Conservation (phyloP, 805 yeast species). For the Candida palmyrensis region DNA sequence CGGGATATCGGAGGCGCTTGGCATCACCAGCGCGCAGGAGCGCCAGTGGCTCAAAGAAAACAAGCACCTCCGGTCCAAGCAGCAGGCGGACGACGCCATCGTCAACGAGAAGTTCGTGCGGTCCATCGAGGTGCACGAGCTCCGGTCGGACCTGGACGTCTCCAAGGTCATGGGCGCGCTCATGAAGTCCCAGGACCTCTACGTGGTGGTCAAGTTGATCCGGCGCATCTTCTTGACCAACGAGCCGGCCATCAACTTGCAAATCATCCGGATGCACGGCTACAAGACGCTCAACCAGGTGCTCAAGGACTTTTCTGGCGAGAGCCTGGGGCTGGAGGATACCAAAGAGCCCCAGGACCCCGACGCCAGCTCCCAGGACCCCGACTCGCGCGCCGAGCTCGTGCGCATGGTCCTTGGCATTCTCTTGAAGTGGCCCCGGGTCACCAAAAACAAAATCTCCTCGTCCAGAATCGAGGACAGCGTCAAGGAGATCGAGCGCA, state of each 20-base stretch:
- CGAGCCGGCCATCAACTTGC: conserved; percentile 46
- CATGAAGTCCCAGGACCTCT: conserved; percentile 66
- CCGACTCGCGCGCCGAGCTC: conserved; percentile 34
- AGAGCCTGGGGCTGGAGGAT: conserved; percentile 2
- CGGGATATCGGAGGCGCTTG: conserved; percentile 78
- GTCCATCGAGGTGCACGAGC: conserved; percentile 48
- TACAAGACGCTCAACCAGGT: conserved; percentile 70
- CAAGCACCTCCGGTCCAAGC: conserved; percentile 46
- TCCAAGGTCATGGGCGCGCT: conserved; percentile 76
- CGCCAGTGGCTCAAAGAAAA: conserved; percentile 61
- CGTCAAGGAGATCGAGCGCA: conserved; percentile 38
- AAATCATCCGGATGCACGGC: conserved; percentile 78
- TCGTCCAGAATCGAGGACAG: conserved; percentile 68
- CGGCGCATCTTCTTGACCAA: conserved; percentile 57
- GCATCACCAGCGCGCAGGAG: conserved; percentile 64
- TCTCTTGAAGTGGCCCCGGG: conserved; percentile 46
- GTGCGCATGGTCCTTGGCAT: conserved; percentile 50
- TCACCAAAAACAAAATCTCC: conserved; percentile 73
- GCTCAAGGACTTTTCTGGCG: conserved; percentile 32
- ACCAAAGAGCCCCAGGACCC: conserved; percentile 2
- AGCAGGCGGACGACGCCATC: conserved; percentile 50
- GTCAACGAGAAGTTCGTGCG: conserved; percentile 64
- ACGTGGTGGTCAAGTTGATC: conserved; percentile 61
- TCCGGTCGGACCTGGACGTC: conserved; percentile 51
- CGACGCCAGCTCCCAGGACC: conserved; percentile 7